A percentile compares a stretch with the other conserved stretches of the same genome.
Conservation (phyloP, 2,329 filamentous ascomycete genomes). For the Diaporthe caulivora region DNA sequence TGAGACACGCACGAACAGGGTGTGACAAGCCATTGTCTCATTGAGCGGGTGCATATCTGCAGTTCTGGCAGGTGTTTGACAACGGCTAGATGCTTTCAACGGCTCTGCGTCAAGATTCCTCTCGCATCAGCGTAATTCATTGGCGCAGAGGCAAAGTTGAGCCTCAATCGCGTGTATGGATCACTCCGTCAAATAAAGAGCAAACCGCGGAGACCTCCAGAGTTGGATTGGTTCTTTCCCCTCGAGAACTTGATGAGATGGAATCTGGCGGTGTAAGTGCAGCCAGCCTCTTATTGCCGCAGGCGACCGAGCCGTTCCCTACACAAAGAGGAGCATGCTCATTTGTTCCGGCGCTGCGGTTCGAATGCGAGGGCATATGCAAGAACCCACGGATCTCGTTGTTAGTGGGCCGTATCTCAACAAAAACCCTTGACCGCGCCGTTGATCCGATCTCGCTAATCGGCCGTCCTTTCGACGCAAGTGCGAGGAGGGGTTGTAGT, state of each 20-base stretch:
- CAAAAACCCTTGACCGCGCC: slow-evolving; percentile 26
- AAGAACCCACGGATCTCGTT: slow-evolving; percentile 31
- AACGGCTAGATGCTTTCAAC: slow-evolving; percentile 39
- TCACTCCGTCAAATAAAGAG: not conserved
- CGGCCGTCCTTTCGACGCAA: slow-evolving; percentile 12
- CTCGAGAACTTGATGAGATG: not conserved
- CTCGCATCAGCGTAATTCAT: slow-evolving; percentile 21
- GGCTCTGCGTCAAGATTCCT: slow-evolving; percentile 22
- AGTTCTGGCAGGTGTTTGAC: slow-evolving; percentile 36
- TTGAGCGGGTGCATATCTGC: slow-evolving; percentile 31
- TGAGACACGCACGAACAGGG: slow-evolving; percentile 26
- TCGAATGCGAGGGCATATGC: slow-evolving; percentile 33
- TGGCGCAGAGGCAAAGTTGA: not conserved
- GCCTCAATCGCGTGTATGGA: slow-evolving; percentile 12
- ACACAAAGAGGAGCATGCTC: slow-evolving; percentile 21
- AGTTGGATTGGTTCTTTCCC: not conserved
- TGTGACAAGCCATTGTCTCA: slow-evolving; percentile 31
- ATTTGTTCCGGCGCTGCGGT: slow-evolving; percentile 33
- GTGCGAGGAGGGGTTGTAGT: not conserved
- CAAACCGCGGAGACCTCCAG: not conserved
- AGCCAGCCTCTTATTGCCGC: slow-evolving; percentile 45
- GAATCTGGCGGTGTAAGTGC: slow-evolving; percentile 48
- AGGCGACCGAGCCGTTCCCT: slow-evolving; percentile 43
- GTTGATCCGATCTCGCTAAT: slow-evolving; percentile 33
- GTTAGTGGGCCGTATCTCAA: slow-evolving; percentile 33